A percentile compares a stretch with the other conserved stretches of the same genome.
Conservation (phyloP, 2,329 filamentous ascomycete genomes). For the Paraphoma sp. region DNA sequence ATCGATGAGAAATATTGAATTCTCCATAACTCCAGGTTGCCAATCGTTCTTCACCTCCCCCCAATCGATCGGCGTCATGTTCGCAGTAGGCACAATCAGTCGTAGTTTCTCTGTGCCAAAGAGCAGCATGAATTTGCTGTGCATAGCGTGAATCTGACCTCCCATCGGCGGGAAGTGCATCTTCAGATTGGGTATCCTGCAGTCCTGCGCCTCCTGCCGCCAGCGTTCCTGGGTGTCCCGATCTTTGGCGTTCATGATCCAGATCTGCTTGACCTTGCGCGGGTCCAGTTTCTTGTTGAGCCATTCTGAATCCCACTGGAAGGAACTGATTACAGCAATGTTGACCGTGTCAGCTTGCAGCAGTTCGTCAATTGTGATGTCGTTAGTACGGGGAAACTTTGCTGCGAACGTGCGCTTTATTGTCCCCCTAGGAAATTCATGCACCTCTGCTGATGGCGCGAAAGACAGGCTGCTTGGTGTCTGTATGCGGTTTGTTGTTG, state of each 20-base stretch:
- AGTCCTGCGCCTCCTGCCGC: conserved; percentile 35
- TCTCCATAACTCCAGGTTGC: conserved; percentile 44
- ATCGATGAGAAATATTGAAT: conserved; percentile 87
- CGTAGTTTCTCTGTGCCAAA: conserved; percentile 77
- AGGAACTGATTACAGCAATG: conserved; percentile 84
- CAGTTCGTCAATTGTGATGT: conserved; percentile 89
- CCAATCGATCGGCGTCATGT: conserved; percentile 87
- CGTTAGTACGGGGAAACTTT: conserved; percentile 68
- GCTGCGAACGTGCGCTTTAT: conserved; percentile 84
- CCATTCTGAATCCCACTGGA: conserved; percentile 85
- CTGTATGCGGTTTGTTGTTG: neutral
- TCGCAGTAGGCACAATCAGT: conserved; percentile 85
- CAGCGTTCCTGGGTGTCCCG: conserved; percentile 42
- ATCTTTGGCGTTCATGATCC: conserved; percentile 67
- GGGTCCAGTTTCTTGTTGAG: conserved; percentile 72
- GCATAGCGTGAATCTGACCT: conserved; percentile 76
- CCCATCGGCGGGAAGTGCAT: conserved; percentile 84
- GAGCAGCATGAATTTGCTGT: conserved; percentile 92
- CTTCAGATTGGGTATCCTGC: conserved; percentile 61
- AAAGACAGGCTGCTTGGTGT: neutral
- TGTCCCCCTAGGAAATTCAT: conserved; percentile 64
- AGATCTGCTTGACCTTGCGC: conserved; percentile 54
- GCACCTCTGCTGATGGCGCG: neutral
- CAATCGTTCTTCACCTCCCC: conserved; percentile 70
- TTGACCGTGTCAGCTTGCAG: conserved; percentile 75